Evolutionary conservation across 1,139 yeast genomes (phyloP).

Genomic region (Kurtzmaniella quercitrusa): DNA sequence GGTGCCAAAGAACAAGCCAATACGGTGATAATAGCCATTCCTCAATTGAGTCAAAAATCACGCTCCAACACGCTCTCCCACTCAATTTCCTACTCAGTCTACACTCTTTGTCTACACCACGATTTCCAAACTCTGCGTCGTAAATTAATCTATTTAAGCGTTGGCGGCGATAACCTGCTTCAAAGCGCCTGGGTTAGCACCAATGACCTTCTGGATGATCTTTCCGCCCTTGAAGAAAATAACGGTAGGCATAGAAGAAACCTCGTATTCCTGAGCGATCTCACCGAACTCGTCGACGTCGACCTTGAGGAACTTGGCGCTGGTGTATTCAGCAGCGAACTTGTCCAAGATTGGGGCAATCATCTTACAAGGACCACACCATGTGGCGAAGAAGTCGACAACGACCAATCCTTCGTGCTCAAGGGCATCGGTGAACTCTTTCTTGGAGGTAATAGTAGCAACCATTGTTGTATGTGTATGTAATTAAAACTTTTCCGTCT

Average conservation of each 20-base stretch:
- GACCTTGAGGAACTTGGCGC: constrained; percentile 73
- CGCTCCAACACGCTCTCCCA: too few relatives aligned
- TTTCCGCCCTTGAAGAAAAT: constrained; percentile 74
- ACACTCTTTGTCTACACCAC: background rate
- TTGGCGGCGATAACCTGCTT: constrained; percentile 61
- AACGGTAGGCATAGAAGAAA: constrained; percentile 88
- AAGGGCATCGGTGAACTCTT: constrained; percentile 62
- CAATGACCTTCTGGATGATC: constrained; percentile 69
- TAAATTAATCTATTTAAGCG: constrained; percentile 27
- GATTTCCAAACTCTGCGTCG: background rate
- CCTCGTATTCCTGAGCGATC: constrained; percentile 68
- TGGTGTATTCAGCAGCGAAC: constrained; percentile 40
- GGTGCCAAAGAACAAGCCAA: too few relatives aligned
- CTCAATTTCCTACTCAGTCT: too few relatives aligned
- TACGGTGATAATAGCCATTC: too few relatives aligned
- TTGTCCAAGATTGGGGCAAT: constrained; percentile 76
- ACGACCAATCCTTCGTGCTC: constrained; percentile 58
- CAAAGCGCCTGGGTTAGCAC: constrained; percentile 83
- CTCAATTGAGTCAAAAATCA: background rate
- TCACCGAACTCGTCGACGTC: constrained; percentile 79
- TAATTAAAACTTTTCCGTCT: background rate
- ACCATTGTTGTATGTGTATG: constrained; percentile 28
- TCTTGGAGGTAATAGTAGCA: constrained; percentile 36
- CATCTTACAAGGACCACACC: constrained; percentile 95
- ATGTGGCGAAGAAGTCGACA: constrained; percentile 81